A percentile compares a stretch with the other conserved stretches of the same genome.
Evolutionary conservation across 2,329 filamentous ascomycete species (phyloP).

Genomic region (Nemania sp.): DNA sequence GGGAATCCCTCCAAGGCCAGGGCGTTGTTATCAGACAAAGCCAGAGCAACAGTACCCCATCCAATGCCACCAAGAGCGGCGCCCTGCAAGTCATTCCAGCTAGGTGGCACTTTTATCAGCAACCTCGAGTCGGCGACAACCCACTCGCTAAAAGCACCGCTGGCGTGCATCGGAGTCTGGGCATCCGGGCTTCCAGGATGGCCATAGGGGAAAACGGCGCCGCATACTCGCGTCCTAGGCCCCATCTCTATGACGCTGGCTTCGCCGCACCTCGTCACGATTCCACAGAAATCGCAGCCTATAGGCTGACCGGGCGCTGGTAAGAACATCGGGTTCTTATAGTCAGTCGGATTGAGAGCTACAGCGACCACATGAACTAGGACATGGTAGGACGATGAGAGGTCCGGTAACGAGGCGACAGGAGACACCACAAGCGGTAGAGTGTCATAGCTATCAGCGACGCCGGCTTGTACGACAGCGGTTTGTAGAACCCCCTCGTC

Average conservation of each 20-base stretch:
- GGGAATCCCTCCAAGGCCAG: constrained; percentile 16
- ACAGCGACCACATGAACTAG: constrained; percentile 29
- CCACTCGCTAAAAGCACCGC: constrained; percentile 24
- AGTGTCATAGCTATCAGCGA: too few relatives aligned
- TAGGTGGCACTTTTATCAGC: constrained; percentile 27
- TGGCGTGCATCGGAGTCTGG: neutral
- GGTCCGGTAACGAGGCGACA: too few relatives aligned
- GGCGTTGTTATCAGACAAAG: constrained; percentile 16
- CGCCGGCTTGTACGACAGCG: too few relatives aligned
- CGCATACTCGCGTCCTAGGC: constrained; percentile 22
- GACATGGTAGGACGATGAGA: neutral
- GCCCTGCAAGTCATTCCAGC: constrained; percentile 27
- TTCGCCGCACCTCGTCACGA: constrained; percentile 17
- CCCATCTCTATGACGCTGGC: too few relatives aligned
- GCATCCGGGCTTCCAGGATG: too few relatives aligned
- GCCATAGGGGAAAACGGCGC: constrained; percentile 21
- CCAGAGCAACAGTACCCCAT: constrained; percentile 31
- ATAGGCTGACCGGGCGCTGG: constrained; percentile 8
- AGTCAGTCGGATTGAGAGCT: constrained; percentile 36
- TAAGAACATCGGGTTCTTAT: constrained; percentile 34
- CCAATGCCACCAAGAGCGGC: constrained; percentile 35
- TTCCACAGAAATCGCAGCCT: constrained; percentile 36
- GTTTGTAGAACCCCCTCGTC: too few relatives aligned
- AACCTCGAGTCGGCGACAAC: constrained; percentile 9
- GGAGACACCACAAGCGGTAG: too few relatives aligned